Percentiles rank a stretch among this genome's conserved stretches.
phyloP scores from a whole-genome alignment of 1,284 basidiomycete genomes.

The Austroboletus novae-zelandiae region DNA sequence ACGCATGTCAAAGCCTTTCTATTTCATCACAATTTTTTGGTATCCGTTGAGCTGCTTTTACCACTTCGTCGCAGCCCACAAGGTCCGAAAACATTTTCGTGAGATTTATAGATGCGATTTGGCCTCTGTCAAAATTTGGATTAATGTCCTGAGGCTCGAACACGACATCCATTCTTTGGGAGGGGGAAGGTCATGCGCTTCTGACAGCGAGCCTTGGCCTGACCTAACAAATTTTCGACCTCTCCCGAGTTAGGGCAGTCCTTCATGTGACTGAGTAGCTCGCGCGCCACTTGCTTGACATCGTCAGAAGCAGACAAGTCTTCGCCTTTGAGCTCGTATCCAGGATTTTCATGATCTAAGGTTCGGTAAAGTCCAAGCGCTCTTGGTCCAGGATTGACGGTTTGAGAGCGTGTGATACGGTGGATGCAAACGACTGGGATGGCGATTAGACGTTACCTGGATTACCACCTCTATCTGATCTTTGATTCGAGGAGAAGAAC shows the following conservation, averaged over 20 bases:
- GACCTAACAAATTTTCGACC: constrained; percentile 59
- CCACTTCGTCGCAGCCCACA: constrained; percentile 55
- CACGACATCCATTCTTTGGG: constrained; percentile 39
- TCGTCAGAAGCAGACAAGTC: constrained; percentile 53
- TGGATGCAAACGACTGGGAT: neutral
- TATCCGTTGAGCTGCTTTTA: constrained; percentile 47
- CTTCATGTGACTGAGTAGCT: constrained; percentile 48
- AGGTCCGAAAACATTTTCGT: constrained; percentile 57
- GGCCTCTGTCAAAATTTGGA: constrained; percentile 49
- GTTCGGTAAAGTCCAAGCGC: constrained; percentile 59
- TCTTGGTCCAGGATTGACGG: constrained; percentile 64
- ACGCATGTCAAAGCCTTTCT: constrained; percentile 41
- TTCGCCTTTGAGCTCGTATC: constrained; percentile 54
- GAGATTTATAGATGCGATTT: constrained; percentile 49
- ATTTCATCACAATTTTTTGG: constrained; percentile 53
- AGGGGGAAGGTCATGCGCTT: constrained; percentile 37
- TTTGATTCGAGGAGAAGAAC: constrained; percentile 61
- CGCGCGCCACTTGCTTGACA: constrained; percentile 55
- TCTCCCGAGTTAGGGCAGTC: constrained; percentile 62
- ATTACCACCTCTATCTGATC: constrained; percentile 68
- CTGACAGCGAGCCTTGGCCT: constrained; percentile 54
- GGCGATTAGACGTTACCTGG: too few relatives aligned
- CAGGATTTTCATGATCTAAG: constrained; percentile 50
- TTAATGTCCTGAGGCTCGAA: constrained; percentile 65
- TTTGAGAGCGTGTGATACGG: constrained; percentile 36